Evolutionary conservation across 306 rosid genomes (phyloP), one percentile per base, ranked within the genome.

Genomic region (Urtica urens): DNA sequence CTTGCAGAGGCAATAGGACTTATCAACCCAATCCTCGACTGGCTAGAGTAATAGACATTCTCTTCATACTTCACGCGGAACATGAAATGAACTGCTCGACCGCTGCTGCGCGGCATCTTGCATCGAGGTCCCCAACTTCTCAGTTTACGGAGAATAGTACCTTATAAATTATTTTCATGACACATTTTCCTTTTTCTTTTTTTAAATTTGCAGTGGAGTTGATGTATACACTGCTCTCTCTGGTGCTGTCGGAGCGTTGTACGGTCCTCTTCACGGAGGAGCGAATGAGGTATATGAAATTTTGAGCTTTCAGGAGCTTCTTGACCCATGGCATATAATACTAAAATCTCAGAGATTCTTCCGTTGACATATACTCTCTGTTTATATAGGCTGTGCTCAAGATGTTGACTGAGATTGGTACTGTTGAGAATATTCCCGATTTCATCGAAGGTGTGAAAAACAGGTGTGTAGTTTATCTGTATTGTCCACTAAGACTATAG

Each of bases 61-160:
- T 81, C 69, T 86, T 81, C 72, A 69, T 76, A 53, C 79, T 86
- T 37, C 95, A 86, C 38, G 96, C 96, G 10, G 93, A 86, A 38
- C 96, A 86, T 72, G 96, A 86, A 69, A 86, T 86, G 96, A 86
- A 86, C 70, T 86, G 96, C 66, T 86, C 96, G 37, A 81, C 93
- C 11, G 74, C 93, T n/a, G 60, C 88, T 55, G 93, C 85, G 14
- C 77, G 96, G 41, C 96, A 86, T 67, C 78, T 86, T 52, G 83
- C 96, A 12, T 86, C 96, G 52, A 86, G 96, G 93, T 79, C 69
- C 45, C 65, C 46, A 44, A 50, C 31, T 55, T 53, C 28, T 4
- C 33, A 28, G 39, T 35, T 35, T 35, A 9, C n/a, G 10, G 3
- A n/a, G n/a, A 35, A 35, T 35, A 35, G 14, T 5, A 35, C 33